These are phyloP conservation scores for Anthracocystis panici-leucophaei DNA, from an alignment of 1,284 basidiomycete species.

Conservation along the genomic window DNA sequence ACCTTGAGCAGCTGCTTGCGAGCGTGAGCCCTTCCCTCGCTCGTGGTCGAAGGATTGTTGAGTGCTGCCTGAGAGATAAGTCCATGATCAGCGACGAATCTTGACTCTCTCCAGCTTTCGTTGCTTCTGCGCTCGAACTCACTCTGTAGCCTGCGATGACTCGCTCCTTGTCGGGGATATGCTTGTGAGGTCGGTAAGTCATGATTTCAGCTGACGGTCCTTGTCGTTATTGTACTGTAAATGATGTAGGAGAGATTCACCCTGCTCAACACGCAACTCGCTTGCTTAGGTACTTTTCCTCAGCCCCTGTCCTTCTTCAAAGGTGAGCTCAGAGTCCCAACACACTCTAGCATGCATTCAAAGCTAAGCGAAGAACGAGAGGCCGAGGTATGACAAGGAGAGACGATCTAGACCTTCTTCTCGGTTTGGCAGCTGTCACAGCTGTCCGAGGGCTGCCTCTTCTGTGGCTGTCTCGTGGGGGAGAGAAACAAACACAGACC, in stretches of 20 bases:
- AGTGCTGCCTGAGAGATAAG: constrained; percentile 36
- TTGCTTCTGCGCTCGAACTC: constrained; percentile 2
- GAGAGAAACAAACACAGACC: constrained; percentile 12
- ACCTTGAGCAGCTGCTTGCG: constrained; percentile 54
- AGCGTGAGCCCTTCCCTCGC: constrained; percentile 45
- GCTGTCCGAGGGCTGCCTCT: constrained; percentile 4
- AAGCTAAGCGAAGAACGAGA: background rate
- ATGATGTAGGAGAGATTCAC: background rate
- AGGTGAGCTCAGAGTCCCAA: background rate
- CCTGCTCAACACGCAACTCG: background rate
- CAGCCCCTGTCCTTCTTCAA: background rate
- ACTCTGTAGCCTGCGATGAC: constrained; percentile 53
- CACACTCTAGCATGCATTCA: constrained; percentile 1
- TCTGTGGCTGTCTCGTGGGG: background rate
- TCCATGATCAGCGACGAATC: background rate
- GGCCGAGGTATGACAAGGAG: constrained; percentile 24
- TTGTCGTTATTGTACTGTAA: background rate
- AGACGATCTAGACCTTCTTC: constrained; percentile 19
- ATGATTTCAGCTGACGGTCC: constrained; percentile 9
- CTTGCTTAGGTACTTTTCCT: constrained; percentile 15
- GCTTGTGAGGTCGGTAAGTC: constrained; percentile 46
- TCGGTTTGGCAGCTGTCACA: constrained; percentile 6
- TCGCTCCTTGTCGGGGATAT: constrained; percentile 47
- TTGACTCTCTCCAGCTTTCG: background rate
- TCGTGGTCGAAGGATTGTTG: constrained; percentile 52